Base-by-base conservation (phyloP, 176 grass and related monocot species). In the Cenchrus purpureus region DNA sequence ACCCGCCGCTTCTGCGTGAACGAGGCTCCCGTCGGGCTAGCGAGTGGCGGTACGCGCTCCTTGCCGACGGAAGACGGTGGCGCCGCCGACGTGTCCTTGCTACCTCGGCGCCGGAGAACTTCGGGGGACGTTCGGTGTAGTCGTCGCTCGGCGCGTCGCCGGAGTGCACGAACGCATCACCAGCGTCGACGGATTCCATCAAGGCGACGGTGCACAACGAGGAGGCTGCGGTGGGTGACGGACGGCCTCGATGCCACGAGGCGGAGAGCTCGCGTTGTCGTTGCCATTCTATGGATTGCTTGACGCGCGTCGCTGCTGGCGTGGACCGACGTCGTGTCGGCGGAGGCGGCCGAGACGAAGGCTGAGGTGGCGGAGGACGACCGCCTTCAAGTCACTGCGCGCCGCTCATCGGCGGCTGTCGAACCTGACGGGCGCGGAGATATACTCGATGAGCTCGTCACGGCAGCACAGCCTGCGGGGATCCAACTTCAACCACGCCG, bases 1-100 rank as follows among this genome's bases (percentile, higher is more conserved):
- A 76, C 2, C 15, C 78, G 90, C 3, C 90, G 87, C 75, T 64
- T 92, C 84, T 94, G 95, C 86, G 88, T 90, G 64, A 90, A 89
- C 22, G 77, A 73, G 1, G 57, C 92, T 5, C 9, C 58, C 7
- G 56, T 9, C 11, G 68, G 40, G 54, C 57, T 55, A 0, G 74
- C 57, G 2, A 92, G 79, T 34, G 95, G 90, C 37, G 86, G 78
- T 19, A 87, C 86, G 16, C 76, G 72, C 12, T 88, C 86, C 28
- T 8, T 8, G 46, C 22, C 48, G n/a, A 22, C 25, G 12, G 51
- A 5, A 8, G 22, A 1, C 4, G 60, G 43, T 3, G 48, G 0
- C 74, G 22, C 13, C 13, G 13, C 13, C 6, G 63, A 48, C 11
- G 57, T 3, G 55, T 74, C 34, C 65, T 81, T 78, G 5, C 31